Base-by-base conservation (phyloP, 2,329 filamentous ascomycete species). In the Colletotrichum navitas region DNA sequence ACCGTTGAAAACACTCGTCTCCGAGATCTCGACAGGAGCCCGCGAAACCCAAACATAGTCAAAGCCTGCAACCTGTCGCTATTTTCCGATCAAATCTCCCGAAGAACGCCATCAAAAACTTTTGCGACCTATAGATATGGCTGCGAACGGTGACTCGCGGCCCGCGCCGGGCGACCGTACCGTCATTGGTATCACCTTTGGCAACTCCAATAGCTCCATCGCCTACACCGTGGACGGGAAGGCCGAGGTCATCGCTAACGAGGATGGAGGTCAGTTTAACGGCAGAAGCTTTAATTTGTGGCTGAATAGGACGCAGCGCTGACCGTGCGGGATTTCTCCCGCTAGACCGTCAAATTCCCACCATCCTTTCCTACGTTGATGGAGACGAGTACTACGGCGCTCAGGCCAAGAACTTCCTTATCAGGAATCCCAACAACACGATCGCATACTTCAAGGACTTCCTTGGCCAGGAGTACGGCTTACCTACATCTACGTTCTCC, bases 181-280 rank as follows among this genome's bases (percentile, higher is more conserved):
- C 78, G 94, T 92, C 81, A 98, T 99, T 84, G 96, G 96, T 82
- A 94, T 99, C 81, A 93, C 95, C 76, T 98, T 98, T 87, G 96
- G 96, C 85, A 99, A 98, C 87, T 95, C 94, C 74, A 97, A 97
- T 91, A 97, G 94, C 86, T 98, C 94, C 73, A 98, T 99, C 84
- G 95, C 95, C 78, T 94, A 91, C 81, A 97, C 95, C 58, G 89
- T 92, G 74, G 95, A 98, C 79, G 95, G 97, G 83, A 97, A 97
- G 87, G 92, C 94, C 75, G 94, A 98, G 82, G 95, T 99, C 75
- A 98, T 99, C 85, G 96, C 96, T 80, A 98, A 99, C 85, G 96
- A 98, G 86, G 96, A 98, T 80, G 96, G 96, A 87, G 94, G 94
- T 74, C 52, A 72, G 73, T 16, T 26, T 16, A 10, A n/a, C 32